These are phyloP conservation scores for Pilatotrama ljubarskyi DNA, from an alignment of 768 basidiomycete genomes.

Conservation along the genomic window DNA sequence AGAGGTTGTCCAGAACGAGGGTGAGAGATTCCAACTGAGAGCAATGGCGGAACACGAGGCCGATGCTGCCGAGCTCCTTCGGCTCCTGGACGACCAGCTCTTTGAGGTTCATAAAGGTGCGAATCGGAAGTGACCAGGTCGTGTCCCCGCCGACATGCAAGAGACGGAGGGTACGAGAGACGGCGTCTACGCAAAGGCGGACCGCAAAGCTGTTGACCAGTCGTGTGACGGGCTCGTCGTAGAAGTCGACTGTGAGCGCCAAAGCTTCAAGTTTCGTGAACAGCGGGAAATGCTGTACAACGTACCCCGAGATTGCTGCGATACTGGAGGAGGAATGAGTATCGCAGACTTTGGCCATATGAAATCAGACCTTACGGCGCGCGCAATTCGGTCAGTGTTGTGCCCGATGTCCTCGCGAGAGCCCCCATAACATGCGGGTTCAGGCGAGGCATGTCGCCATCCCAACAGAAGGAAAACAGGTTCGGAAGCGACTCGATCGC, in stretches of 20 bases:
- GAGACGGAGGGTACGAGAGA: background rate
- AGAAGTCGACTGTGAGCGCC: background rate
- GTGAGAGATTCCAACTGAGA: constrained; percentile 5
- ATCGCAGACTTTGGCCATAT: background rate
- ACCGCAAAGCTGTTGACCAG: background rate
- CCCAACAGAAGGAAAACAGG: background rate
- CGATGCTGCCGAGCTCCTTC: background rate
- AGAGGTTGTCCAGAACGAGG: background rate
- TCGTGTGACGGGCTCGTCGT: too few relatives aligned
- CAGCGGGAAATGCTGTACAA: background rate
- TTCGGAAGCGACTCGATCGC: background rate
- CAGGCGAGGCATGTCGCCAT: background rate
- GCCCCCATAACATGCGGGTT: background rate
- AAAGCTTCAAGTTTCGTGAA: background rate
- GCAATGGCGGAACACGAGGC: constrained; percentile 11
- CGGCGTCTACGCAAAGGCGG: background rate
- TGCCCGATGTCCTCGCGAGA: background rate
- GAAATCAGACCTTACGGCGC: background rate
- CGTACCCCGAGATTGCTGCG: too few relatives aligned
- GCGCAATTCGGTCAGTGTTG: background rate
- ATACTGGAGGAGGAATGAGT: background rate
- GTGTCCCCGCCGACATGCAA: background rate
- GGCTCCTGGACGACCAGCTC: constrained; percentile 6
- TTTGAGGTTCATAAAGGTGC: background rate
- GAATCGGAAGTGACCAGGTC: constrained; percentile 4